These are phyloP conservation scores for Pezizomycotina sp. DNA, from an alignment of 2,329 filamentous ascomycete species.

Conservation along the genomic window DNA sequence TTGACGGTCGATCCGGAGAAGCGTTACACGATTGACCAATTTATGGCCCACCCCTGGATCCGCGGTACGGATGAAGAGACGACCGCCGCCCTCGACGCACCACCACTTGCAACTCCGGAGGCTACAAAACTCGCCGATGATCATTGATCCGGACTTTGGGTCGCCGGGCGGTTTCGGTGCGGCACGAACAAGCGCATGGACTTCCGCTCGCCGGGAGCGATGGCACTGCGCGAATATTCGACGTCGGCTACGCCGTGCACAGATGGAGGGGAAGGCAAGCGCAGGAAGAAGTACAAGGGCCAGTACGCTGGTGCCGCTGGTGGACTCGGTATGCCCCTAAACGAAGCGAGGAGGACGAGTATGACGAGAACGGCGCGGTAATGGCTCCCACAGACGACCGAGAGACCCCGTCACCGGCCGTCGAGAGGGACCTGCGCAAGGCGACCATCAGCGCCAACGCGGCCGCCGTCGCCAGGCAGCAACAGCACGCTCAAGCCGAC, in stretches of 20 bases:
- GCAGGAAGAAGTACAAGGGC: conserved; percentile 66
- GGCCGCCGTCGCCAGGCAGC: conserved; percentile 32
- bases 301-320: conserved; percentile 47
- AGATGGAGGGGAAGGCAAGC: conserved; percentile 91
- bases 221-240: conserved; percentile 93
- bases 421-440: conserved; percentile 77
- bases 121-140: conserved; percentile 32
- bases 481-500: conserved; percentile 76
- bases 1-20: conserved; percentile 89
- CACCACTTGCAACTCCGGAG: conserved; percentile 53
- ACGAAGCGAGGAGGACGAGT: conserved; percentile 47
- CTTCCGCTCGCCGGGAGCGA: conserved; percentile 85
- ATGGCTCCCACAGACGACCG: conserved; percentile 38
- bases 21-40: conserved; percentile 82
- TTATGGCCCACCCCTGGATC: conserved; percentile 91
- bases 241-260: conserved; percentile 95
- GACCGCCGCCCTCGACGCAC: conserved; percentile 49
- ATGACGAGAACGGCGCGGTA: conserved; percentile 51
- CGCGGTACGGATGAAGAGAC: conserved; percentile 52
- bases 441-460: conserved; percentile 53
- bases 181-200: conserved; percentile 52
- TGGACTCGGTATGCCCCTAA: conserved; percentile 49
- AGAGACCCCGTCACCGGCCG: conserved; percentile 41
- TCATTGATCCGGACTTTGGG: conserved; percentile 41
- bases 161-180: conserved; percentile 35